A percentile compares a stretch with the other conserved stretches of the same genome.
Conservation (phyloP, 139 green algal genomes). For the Chlorella sp. region DNA sequence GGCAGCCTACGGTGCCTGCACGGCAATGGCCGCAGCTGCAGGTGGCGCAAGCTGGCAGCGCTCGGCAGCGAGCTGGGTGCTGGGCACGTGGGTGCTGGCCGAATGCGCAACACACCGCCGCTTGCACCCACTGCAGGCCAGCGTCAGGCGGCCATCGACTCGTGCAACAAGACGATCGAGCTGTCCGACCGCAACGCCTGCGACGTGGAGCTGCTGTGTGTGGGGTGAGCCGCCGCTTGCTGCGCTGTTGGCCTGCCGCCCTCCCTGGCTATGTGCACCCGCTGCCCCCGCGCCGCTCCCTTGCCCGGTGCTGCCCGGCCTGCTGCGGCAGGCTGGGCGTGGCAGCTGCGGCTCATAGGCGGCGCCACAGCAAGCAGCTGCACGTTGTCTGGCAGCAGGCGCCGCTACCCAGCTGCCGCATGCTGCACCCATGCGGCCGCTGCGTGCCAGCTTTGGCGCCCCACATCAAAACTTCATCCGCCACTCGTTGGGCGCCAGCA, state of each 20-base stretch:
- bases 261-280: neutral
- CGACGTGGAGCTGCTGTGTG: constrained; percentile 90
- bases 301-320: neutral
- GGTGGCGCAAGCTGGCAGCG: too few species aligned
- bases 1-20: neutral
- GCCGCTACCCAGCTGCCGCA: neutral
- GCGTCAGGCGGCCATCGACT: constrained; percentile 53
- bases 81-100: neutral
- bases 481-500: neutral
- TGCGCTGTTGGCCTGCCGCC: neutral
- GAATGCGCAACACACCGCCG: too few species aligned
- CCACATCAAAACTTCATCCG: too few species aligned
- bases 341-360: constrained; percentile 13
- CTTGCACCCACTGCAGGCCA: constrained; percentile 7
- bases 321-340: neutral
- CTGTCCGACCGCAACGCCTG: constrained; percentile 90
- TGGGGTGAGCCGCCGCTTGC: constrained; percentile 60
- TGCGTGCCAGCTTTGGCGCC: neutral
- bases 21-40: neutral
- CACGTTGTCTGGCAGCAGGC: too few species aligned
- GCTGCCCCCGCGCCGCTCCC: neutral
- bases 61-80: neutral
- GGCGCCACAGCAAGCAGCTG: constrained; percentile 17
- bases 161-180: constrained; percentile 80
- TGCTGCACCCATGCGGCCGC: neutral